These are phyloP conservation scores for Mycena floridula DNA, from an alignment of 768 basidiomycete species.

Conservation along the genomic window DNA sequence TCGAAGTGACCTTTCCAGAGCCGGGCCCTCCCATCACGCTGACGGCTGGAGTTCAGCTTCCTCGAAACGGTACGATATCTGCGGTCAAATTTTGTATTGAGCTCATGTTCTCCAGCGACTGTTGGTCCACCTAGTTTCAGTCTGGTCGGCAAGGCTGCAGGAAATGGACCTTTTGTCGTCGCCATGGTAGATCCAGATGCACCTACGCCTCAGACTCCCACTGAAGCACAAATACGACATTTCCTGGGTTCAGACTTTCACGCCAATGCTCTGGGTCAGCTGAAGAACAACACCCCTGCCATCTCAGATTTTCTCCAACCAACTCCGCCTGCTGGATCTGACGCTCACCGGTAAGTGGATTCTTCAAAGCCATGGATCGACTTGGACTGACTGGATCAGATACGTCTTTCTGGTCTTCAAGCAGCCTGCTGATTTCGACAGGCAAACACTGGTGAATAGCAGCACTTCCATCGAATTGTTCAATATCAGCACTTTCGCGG, in stretches of 20 bases:
- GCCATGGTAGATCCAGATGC: conserved; percentile 44
- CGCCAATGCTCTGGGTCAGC: background rate
- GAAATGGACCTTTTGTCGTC: conserved; percentile 38
- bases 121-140: conserved; percentile 29
- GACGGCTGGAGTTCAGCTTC: conserved; percentile 17
- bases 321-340: conserved; percentile 33
- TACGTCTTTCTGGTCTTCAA: conserved; percentile 43
- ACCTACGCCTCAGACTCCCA: conserved; percentile 42
- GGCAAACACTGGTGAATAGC: conserved; percentile 32
- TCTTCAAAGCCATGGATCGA: background rate
- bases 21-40: conserved; percentile 16
- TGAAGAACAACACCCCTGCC: conserved; percentile 36
- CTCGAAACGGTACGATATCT: conserved; percentile 4
- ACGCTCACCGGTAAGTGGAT: conserved; percentile 32
- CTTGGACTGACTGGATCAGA: no score
- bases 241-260: conserved; percentile 40
- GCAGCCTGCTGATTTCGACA: conserved; percentile 33
- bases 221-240: conserved; percentile 38
- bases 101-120: conserved; percentile 22
- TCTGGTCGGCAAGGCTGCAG: conserved; percentile 15
- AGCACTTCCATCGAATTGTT: conserved; percentile 27
- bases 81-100: background rate
- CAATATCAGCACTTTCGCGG: conserved; percentile 39
- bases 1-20: conserved; percentile 21
- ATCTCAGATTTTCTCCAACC: conserved; percentile 34